phyloP scores from a whole-genome alignment of 371 early-diverging fungal genomes.

The Rhizopus delemar region DNA sequence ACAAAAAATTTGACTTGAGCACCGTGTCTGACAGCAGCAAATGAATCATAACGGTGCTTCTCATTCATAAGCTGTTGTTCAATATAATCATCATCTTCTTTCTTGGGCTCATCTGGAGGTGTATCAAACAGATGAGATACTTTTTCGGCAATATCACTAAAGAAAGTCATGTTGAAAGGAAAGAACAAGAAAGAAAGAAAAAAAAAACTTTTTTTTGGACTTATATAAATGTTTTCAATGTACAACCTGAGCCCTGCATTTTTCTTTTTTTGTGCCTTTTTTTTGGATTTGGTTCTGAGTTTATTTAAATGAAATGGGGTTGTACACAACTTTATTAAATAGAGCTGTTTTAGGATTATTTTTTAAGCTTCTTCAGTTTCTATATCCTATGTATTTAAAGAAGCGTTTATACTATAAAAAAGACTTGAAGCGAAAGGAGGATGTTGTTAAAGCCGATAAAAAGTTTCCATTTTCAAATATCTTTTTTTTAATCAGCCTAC shows the following conservation, averaged over 20 bases:
- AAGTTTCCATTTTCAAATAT: too few relatives aligned
- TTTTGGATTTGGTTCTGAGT: not conserved
- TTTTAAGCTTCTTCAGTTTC: too few relatives aligned
- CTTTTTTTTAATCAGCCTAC: too few relatives aligned
- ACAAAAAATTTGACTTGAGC: constrained; percentile 73
- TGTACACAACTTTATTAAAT: constrained; percentile 3
- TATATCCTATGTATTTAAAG: too few relatives aligned
- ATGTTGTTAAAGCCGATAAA: too few relatives aligned
- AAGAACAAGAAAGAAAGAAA: constrained; percentile 1
- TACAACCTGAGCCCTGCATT: constrained; percentile 2
- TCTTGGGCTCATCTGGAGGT: constrained; percentile 2
- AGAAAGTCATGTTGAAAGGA: constrained; percentile 23
- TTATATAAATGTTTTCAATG: not conserved
- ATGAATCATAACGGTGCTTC: constrained; percentile 77
- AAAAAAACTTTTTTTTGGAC: not conserved
- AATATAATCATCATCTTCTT: constrained; percentile 32
- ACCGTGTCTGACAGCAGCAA: constrained; percentile 77
- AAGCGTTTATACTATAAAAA: too few relatives aligned
- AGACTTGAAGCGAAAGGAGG: too few relatives aligned
- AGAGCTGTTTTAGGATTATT: too few relatives aligned
- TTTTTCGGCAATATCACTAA: constrained; percentile 27
- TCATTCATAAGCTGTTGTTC: constrained; percentile 28
- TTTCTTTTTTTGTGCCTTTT: constrained; percentile 6
- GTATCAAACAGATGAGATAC: constrained; percentile 32
- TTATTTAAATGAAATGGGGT: not conserved